A percentile compares a stretch with the other conserved stretches of the same genome.
phyloP scores from a whole-genome alignment of 2,329 filamentous ascomycete species.

The Sordariomycetes sp. region DNA sequence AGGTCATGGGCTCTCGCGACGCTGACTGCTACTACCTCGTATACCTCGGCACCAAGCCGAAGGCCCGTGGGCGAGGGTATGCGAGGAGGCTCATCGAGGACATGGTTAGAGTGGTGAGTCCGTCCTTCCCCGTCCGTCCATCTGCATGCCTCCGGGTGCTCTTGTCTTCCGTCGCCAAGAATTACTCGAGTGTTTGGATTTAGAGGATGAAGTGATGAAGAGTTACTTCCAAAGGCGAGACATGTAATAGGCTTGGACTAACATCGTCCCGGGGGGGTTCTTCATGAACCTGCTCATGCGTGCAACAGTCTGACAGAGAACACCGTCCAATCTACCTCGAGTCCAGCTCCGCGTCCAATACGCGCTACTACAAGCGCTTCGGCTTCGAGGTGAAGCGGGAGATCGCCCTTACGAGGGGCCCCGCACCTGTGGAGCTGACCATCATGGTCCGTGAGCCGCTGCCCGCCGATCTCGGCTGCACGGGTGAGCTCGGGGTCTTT shows the following conservation, averaged over 20 bases:
- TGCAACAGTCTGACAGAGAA: slow-evolving; percentile 52
- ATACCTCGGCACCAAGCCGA: slow-evolving; percentile 68
- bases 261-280: background rate
- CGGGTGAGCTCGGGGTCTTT: background rate
- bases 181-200: background rate
- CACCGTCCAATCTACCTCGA: slow-evolving; percentile 66
- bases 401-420: slow-evolving; percentile 49
- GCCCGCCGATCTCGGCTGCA: slow-evolving; percentile 3
- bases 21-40: slow-evolving; percentile 69
- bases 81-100: slow-evolving; percentile 60
- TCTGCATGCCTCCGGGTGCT: too few species aligned
- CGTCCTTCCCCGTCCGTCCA: background rate
- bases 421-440: slow-evolving; percentile 53
- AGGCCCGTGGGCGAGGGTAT: slow-evolving; percentile 61
- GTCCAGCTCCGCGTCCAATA: slow-evolving; percentile 59
- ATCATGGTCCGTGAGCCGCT: slow-evolving; percentile 74
- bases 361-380: slow-evolving; percentile 62
- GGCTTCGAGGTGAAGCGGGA: slow-evolving; percentile 58
- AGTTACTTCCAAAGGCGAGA: background rate
- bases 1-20: slow-evolving; percentile 57
- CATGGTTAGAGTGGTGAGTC: slow-evolving; percentile 50
- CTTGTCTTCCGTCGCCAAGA: background rate
- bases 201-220: background rate
- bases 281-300: background rate
- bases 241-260: background rate